Conservation (phyloP, 2,329 filamentous ascomycete species). For the Dactylellina haptotyla region DNA sequence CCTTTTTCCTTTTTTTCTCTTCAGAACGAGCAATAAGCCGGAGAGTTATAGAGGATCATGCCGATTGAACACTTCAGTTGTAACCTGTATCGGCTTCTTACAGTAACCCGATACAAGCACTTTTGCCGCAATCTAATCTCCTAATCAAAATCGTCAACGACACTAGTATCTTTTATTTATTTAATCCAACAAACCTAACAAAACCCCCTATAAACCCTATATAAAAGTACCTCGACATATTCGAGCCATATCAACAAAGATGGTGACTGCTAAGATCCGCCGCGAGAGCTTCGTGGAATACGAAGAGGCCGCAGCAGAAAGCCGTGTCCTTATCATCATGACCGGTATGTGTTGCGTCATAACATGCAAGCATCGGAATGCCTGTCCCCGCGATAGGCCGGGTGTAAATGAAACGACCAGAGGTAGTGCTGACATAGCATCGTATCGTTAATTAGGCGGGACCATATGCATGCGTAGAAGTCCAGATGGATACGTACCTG, state of each 20-base stretch:
- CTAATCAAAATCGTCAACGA: slow-evolving; percentile 9
- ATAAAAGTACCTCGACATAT: not conserved
- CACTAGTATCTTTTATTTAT: not conserved
- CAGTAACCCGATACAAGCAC: slow-evolving; percentile 44
- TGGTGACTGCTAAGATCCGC: slow-evolving; percentile 46
- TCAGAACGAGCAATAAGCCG: not conserved
- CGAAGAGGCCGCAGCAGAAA: slow-evolving; percentile 66
- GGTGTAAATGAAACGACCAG: not conserved
- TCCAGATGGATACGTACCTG: slow-evolving; percentile 80
- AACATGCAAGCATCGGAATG: not conserved
- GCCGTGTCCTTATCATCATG: slow-evolving; percentile 86
- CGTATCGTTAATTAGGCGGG: slow-evolving; percentile 64
- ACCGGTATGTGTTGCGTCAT: slow-evolving; percentile 68
- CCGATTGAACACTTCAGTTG: slow-evolving; percentile 29
- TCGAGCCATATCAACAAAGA: not conserved
- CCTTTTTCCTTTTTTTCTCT: not conserved
- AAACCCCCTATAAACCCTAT: not conserved
- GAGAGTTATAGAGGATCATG: slow-evolving; percentile 17
- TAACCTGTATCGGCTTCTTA: slow-evolving; percentile 30
- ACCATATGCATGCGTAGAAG: slow-evolving; percentile 92
- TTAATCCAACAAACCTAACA: not conserved
- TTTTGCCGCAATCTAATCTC: slow-evolving; percentile 33
- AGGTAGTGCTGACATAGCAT: not conserved
- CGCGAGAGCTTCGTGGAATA: slow-evolving; percentile 48
- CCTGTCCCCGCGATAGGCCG: not conserved